Percentiles rank a stretch among this genome's conserved stretches.
Conservation (phyloP, 2,329 filamentous ascomycete genomes). For the Calonectria montana region DNA sequence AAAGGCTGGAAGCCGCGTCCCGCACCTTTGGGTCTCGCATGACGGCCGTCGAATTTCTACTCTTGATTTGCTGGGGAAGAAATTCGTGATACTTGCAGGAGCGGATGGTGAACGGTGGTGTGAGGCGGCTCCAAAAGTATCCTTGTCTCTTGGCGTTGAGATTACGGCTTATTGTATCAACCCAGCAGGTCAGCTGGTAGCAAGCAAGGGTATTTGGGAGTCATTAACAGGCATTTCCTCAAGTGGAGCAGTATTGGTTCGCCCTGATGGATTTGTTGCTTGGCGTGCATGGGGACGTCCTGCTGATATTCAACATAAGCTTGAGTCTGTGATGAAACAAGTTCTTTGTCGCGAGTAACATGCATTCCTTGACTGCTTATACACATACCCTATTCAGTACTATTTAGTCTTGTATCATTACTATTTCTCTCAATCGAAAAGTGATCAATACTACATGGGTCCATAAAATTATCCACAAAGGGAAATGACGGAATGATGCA, state of each 20-base stretch:
- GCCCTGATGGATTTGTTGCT: constrained; percentile 2
- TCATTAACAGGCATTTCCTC: neutral
- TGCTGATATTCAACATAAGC: neutral
- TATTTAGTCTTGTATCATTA: neutral
- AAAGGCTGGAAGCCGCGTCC: neutral
- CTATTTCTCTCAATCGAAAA: neutral
- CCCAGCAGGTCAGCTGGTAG: neutral
- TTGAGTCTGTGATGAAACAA: neutral
- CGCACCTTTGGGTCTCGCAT: constrained; percentile 1
- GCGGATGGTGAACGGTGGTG: neutral
- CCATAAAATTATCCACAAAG: no score
- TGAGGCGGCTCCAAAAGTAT: neutral
- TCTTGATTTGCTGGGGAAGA: neutral
- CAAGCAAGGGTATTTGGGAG: neutral
- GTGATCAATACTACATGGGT: no score
- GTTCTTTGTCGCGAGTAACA: neutral
- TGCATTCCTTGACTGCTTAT: neutral
- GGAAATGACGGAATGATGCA: no score
- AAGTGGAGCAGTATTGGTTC: neutral
- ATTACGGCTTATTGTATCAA: neutral
- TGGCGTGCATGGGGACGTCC: neutral
- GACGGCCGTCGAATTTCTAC: neutral
- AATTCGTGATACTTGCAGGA: neutral
- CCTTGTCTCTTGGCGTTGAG: neutral
- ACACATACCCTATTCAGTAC: neutral